These are phyloP conservation scores for Tuber melanosporum DNA, from an alignment of 495 filamentous ascomycete genomes.

Conservation along the genomic window DNA sequence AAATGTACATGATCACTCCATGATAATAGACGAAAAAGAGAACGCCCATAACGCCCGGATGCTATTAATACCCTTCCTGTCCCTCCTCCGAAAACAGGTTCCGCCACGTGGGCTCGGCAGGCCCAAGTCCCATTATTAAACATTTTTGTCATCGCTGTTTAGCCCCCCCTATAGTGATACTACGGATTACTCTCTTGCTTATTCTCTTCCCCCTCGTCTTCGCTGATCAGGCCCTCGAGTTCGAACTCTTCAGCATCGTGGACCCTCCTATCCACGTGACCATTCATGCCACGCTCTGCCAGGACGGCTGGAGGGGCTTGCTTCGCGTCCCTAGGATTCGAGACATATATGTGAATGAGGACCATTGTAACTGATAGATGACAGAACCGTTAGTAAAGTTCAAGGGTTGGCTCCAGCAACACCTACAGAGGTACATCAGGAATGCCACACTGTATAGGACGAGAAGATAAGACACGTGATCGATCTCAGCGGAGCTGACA, in stretches of 20 bases:
- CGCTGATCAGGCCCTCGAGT: conserved; percentile 80
- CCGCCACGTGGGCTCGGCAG: not conserved
- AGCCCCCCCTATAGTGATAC: not conserved
- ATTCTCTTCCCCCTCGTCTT: conserved; percentile 54
- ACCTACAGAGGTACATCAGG: conserved; percentile 76
- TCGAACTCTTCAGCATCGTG: conserved; percentile 86
- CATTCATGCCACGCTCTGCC: conserved; percentile 13
- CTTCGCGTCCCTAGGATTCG: conserved; percentile 6
- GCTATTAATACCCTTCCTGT: not conserved
- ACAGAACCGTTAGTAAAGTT: conserved; percentile 11
- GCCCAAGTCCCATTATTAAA: not conserved
- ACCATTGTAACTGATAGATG: conserved; percentile 30
- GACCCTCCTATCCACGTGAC: conserved; percentile 19
- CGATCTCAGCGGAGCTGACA: conserved; percentile 63
- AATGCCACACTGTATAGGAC: conserved; percentile 87
- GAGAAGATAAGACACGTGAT: conserved; percentile 83
- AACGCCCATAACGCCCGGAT: conserved; percentile 1
- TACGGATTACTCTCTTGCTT: not conserved
- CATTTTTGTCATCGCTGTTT: conserved; percentile 21
- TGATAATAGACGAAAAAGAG: not conserved
- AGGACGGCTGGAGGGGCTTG: not conserved
- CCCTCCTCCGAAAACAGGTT: not conserved
- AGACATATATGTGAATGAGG: conserved; percentile 25
- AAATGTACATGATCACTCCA: not conserved
- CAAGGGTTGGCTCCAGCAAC: not conserved